Conservation (phyloP, 176 grass and related monocot species). For the bread wheat (Triticum aestivum) region DNA sequence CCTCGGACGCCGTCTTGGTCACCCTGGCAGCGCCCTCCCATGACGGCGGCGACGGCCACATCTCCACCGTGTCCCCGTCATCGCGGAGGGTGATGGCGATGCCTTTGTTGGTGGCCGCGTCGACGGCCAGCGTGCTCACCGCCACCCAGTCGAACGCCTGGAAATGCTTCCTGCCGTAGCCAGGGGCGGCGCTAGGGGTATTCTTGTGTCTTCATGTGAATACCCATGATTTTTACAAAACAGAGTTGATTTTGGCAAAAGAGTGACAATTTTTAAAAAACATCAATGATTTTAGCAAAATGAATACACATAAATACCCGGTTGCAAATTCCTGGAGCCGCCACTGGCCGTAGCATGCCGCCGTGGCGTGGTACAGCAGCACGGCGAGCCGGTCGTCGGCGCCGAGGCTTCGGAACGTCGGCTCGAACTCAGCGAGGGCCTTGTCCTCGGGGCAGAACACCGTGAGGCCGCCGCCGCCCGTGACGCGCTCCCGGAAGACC, state of each 20-base stretch:
- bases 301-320: no score
- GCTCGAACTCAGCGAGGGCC: neutral
- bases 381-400: neutral
- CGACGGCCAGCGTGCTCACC: neutral
- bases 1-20: neutral
- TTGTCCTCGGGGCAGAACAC: neutral
- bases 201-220: no score
- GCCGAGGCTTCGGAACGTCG: neutral
- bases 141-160: neutral
- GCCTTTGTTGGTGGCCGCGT: neutral
- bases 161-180: neutral
- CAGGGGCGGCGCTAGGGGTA: no score
- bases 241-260: no score
- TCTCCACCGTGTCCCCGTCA: neutral
- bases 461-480: neutral
- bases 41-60: neutral
- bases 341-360: neutral
- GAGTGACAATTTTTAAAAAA: no score
- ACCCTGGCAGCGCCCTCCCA: neutral
- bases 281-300: no score
- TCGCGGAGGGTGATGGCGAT: neutral
- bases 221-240: no score
- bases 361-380: neutral
- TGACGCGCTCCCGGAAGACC: neutral
- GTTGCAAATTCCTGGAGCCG: no score